Evolutionary conservation across 78 protist species (phyloP).

Genomic region (Dictyostelium purpureum): DNA sequence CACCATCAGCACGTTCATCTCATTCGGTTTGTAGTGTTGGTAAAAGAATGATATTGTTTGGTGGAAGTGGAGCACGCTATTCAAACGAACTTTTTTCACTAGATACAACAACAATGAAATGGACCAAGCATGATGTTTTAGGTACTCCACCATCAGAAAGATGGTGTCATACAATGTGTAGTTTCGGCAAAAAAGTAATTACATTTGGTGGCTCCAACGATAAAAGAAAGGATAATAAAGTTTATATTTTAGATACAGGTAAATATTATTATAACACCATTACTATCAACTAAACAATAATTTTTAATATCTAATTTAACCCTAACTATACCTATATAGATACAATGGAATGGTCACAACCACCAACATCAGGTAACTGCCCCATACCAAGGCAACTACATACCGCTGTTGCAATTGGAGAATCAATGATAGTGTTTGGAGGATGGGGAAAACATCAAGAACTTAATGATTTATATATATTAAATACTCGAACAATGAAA

Average conservation of each 20-base stretch:
- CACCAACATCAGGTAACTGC: conserved; percentile 43
- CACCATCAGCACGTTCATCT: conserved; percentile 73
- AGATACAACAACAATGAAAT: conserved; percentile 14
- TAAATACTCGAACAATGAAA: conserved; percentile 72
- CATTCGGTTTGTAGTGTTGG: conserved; percentile 69
- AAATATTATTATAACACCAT: background rate
- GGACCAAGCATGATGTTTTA: conserved; percentile 56
- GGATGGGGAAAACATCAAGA: conserved; percentile 80
- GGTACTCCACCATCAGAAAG: conserved; percentile 71
- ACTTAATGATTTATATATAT: conserved; percentile 49
- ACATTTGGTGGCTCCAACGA: conserved; percentile 73
- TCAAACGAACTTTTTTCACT: conserved; percentile 63
- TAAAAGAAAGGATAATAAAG: conserved; percentile 73
- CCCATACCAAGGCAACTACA: conserved; percentile 69
- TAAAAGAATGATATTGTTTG: conserved; percentile 62
- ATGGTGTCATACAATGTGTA: conserved; percentile 77
- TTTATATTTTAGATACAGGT: conserved; percentile 67
- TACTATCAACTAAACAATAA: background rate
- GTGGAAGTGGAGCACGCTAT: conserved; percentile 73
- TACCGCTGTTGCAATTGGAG: conserved; percentile 45
- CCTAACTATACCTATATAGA: background rate
- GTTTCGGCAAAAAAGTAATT: conserved; percentile 60
- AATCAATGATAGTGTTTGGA: conserved; percentile 62
- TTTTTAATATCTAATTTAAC: too few species aligned
- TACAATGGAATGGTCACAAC: conserved; percentile 73